These are phyloP conservation scores for Yarrowia alimentaria DNA, from an alignment of 805 yeast species.

Conservation along the genomic window DNA sequence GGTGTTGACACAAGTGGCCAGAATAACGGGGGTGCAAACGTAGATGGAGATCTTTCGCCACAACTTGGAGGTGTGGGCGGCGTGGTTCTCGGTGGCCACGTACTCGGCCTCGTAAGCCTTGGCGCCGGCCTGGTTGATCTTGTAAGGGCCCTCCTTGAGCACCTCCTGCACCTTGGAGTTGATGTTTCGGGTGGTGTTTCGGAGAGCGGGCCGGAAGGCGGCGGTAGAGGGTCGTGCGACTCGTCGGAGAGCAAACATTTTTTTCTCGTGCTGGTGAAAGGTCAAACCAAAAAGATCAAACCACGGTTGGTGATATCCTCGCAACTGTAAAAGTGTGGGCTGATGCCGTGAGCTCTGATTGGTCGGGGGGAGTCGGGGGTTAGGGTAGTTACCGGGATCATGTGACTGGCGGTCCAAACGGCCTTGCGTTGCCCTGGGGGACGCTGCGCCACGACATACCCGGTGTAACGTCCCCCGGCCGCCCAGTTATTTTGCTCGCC, in stretches of 20 bases:
- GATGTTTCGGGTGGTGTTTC: conserved; percentile 28
- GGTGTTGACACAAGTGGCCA: conserved; percentile 74
- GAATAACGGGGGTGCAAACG: conserved; percentile 80
- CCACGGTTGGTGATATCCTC: conserved; percentile 6
- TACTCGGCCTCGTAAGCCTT: conserved; percentile 61
- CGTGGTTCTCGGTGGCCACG: conserved; percentile 74
- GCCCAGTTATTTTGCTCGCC: too few species aligned
- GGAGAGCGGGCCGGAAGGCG: conserved; percentile 23
- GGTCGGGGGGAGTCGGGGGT: conserved; percentile 15
- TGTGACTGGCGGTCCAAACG: too few species aligned
- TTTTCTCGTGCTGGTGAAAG: conserved; percentile 1
- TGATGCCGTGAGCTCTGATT: conserved; percentile 14
- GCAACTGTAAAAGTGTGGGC: conserved; percentile 27
- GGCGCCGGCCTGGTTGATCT: conserved; percentile 60
- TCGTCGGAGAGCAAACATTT: conserved; percentile 27
- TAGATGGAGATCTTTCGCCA: conserved; percentile 85
- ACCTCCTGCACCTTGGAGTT: conserved; percentile 17
- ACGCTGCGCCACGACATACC: background rate
- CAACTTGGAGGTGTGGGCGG: conserved; percentile 65
- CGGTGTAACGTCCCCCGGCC: too few species aligned
- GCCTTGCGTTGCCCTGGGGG: background rate
- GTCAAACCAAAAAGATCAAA: background rate
- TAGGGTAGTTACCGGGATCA: too few species aligned
- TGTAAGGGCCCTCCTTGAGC: conserved; percentile 27
- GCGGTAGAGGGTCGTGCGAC: conserved; percentile 25